phyloP scores from a whole-genome alignment of 2,329 filamentous ascomycete species.

The Amauroascus niger region DNA sequence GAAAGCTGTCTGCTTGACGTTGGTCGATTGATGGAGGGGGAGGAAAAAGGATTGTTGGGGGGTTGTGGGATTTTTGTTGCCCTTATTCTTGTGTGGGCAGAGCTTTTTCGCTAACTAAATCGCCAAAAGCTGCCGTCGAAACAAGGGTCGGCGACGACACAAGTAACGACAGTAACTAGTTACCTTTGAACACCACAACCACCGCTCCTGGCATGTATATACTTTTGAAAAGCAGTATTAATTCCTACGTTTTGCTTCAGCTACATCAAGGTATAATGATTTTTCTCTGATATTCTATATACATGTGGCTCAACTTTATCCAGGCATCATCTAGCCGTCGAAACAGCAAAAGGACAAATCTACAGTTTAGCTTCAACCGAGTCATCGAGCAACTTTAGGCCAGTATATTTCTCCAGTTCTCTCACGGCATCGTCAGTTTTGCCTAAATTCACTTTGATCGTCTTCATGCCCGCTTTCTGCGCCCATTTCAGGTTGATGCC shows the following conservation, averaged over 20 bases:
- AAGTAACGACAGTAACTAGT: no score
- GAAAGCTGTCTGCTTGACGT: conserved; percentile 23
- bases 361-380: conserved; percentile 31
- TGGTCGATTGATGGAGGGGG: conserved; percentile 31
- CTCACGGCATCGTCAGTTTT: conserved; percentile 70
- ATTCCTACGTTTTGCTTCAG: no score
- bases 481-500: conserved; percentile 83
- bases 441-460: conserved; percentile 75
- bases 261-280: no score
- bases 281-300: no score
- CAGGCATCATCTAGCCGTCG: not conserved
- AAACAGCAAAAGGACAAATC: not conserved
- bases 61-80: conserved; percentile 22
- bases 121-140: conserved; percentile 21
- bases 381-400: conserved; percentile 43
- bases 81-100: conserved; percentile 31
- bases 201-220: no score
- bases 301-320: not conserved
- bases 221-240: no score
- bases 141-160: conserved; percentile 35
- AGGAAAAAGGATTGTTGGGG: conserved; percentile 21
- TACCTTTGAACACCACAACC: not conserved
- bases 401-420: conserved; percentile 66
- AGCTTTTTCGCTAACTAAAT: conserved; percentile 29
- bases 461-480: conserved; percentile 62